These are phyloP conservation scores for Solanum arcanum DNA, from an alignment of 257 asterid genomes.

Conservation along the genomic window DNA sequence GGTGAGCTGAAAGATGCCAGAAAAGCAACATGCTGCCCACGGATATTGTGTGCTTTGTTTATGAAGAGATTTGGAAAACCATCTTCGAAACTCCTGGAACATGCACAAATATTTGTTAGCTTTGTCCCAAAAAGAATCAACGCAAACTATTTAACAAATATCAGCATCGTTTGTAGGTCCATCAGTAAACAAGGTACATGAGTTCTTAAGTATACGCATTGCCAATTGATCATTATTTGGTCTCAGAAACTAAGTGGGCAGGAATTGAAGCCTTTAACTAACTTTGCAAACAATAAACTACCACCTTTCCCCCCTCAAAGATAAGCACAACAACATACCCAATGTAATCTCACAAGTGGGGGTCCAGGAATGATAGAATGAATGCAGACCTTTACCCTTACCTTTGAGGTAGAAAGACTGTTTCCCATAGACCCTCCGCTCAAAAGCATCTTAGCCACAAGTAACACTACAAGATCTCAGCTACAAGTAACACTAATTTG, in stretches of 20 bases:
- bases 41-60: constrained; percentile 77
- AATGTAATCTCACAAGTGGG: not conserved
- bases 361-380: not conserved
- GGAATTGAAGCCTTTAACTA: not conserved
- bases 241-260: not conserved
- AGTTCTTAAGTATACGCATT: not conserved
- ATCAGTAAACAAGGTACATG: not conserved
- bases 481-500: not conserved
- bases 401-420: not conserved
- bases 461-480: not conserved
- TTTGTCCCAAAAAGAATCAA: not conserved
- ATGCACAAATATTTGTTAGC: not conserved
- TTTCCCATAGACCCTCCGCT: not conserved
- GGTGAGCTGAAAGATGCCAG: constrained; percentile 95
- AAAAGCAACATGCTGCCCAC: constrained; percentile 86
- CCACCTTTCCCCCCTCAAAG: not conserved
- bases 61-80: constrained; percentile 94
- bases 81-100: constrained; percentile 79
- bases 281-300: not conserved
- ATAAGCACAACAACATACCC: not conserved
- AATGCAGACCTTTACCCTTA: not conserved
- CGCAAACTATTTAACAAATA: not conserved
- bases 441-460: not conserved
- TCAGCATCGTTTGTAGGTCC: not conserved
- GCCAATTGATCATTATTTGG: not conserved